Conservation (phyloP, 2,329 filamentous ascomycete species). For the Orbilia quercus region DNA sequence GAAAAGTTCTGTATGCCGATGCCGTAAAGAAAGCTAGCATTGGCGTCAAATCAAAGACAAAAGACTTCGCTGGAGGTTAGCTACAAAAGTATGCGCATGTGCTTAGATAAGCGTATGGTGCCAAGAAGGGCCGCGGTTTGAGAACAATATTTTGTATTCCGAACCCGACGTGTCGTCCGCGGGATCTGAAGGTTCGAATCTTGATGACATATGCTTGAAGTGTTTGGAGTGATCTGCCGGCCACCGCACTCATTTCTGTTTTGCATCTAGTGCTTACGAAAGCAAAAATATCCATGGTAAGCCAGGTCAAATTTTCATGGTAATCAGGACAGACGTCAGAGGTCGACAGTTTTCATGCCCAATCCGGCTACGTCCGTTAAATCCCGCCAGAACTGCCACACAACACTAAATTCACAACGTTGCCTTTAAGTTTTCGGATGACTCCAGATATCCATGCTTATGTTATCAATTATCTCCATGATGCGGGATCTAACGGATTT, state of each 20-base stretch:
- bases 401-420: slow-evolving; percentile 28
- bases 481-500: slow-evolving; percentile 9
- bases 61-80: too few relatives aligned
- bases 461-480: too few relatives aligned
- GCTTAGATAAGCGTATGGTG: too few relatives aligned
- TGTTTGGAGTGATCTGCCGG: background rate
- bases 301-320: slow-evolving; percentile 13
- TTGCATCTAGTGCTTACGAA: slow-evolving; percentile 32
- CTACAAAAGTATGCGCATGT: too few relatives aligned
- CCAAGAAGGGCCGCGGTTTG: too few relatives aligned
- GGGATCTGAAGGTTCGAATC: slow-evolving; percentile 1
- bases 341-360: background rate
- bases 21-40: slow-evolving; percentile 1
- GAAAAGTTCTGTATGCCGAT: slow-evolving; percentile 14
- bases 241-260: slow-evolving; percentile 7
- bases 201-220: slow-evolving; percentile 16
- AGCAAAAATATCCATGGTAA: slow-evolving; percentile 9
- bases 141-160: slow-evolving; percentile 4
- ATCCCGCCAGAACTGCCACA: slow-evolving; percentile 13
- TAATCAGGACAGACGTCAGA: slow-evolving; percentile 9
- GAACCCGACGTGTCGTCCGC: too few relatives aligned
- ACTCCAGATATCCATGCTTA: too few relatives aligned
- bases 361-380: slow-evolving; percentile 3
- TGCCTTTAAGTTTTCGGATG: too few relatives aligned
- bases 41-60: background rate